A percentile compares a stretch with the other conserved stretches of the same genome.
Conservation (phyloP, 2,329 filamentous ascomycete species). For the Apiospora phragmitis region DNA sequence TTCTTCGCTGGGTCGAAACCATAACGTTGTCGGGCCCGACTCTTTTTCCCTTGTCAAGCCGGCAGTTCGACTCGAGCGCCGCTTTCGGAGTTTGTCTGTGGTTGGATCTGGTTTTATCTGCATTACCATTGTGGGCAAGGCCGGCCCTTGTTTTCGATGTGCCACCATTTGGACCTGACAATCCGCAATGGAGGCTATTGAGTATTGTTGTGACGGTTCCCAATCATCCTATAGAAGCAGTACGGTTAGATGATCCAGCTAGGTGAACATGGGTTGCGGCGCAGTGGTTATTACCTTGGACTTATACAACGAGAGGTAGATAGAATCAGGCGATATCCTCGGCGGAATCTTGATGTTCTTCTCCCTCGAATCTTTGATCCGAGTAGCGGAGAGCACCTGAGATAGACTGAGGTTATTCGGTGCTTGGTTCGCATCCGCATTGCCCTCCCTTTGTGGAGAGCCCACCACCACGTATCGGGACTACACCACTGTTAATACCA, state of each 20-base stretch:
- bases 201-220: conserved; percentile 56
- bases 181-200: conserved; percentile 51
- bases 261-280: conserved; percentile 14
- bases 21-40: conserved; percentile 47
- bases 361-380: conserved; percentile 37
- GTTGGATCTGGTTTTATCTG: conserved; percentile 51
- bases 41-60: conserved; percentile 56
- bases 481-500: conserved; percentile 35
- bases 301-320: conserved; percentile 57
- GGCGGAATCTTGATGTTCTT: conserved; percentile 38
- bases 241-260: conserved; percentile 25
- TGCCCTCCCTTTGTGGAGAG: conserved; percentile 35
- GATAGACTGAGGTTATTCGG: conserved; percentile 36
- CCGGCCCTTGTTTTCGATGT: conserved; percentile 62
- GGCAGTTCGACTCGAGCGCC: conserved; percentile 63
- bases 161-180: conserved; percentile 60
- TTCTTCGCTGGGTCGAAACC: conserved; percentile 60
- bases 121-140: conserved; percentile 60
- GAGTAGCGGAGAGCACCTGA: conserved; percentile 40
- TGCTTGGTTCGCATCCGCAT: background rate
- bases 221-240: conserved; percentile 43
- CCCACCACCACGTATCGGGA: conserved; percentile 61
- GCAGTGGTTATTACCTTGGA: conserved; percentile 43
- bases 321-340: conserved; percentile 40
- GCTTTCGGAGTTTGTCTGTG: conserved; percentile 62